Conservation (phyloP, 1,139 yeast genomes). For the Saccharomyces hybrid region DNA sequence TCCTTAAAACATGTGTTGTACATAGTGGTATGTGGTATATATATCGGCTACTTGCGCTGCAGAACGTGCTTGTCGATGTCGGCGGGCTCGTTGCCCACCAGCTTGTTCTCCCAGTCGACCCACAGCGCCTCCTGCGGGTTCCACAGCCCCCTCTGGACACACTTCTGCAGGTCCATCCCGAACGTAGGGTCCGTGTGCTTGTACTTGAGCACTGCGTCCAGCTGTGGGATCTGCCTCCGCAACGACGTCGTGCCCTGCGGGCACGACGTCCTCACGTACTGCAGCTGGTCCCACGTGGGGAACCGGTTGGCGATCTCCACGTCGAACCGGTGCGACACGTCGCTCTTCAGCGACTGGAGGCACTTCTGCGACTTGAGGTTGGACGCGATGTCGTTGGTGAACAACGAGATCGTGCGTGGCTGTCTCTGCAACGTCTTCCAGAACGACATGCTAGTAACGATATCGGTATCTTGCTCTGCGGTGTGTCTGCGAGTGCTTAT, state of each 20-base stretch:
- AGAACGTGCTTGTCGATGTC: constrained; percentile 6
- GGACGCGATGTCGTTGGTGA: constrained; percentile 19
- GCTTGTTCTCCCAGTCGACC: constrained; percentile 29
- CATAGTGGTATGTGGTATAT: background rate
- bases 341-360: constrained; percentile 14
- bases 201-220: constrained; percentile 13
- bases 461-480: background rate
- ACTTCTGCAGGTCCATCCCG: constrained; percentile 16
- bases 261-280: constrained; percentile 17
- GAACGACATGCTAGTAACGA: constrained; percentile 16
- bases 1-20: background rate
- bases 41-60: background rate
- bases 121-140: constrained; percentile 18
- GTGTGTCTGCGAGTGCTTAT: background rate
- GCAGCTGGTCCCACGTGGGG: constrained; percentile 27
- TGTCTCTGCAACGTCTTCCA: constrained; percentile 24
- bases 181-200: constrained; percentile 17
- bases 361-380: constrained; percentile 11
- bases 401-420: constrained; percentile 22
- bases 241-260: constrained; percentile 9
- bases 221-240: constrained; percentile 15
- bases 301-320: constrained; percentile 20
- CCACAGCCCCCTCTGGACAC: constrained; percentile 19
- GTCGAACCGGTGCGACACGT: constrained; percentile 13
- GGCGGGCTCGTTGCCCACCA: constrained; percentile 16